phyloP scores from a whole-genome alignment of 75 land plant species.

The Picea sitchensis region DNA sequence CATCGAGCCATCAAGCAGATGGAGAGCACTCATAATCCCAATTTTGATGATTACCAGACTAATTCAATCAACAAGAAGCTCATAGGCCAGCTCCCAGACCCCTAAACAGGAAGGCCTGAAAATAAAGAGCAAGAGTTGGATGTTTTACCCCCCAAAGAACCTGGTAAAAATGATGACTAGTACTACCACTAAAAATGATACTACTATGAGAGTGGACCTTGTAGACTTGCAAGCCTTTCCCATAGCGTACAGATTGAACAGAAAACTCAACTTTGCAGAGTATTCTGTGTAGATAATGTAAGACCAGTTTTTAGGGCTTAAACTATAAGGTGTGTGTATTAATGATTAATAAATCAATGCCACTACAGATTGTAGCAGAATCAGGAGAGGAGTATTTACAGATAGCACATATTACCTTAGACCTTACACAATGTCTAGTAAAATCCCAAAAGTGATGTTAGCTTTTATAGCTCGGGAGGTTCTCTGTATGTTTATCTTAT shows the following conservation, averaged over 20 bases:
- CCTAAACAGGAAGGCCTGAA: background rate
- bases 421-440: no score
- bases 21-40: background rate
- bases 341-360: no score
- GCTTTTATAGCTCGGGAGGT: no score
- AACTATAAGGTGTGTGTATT: no score
- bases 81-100: background rate
- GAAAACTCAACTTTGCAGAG: background rate
- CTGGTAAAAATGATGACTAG: background rate
- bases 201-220: background rate
- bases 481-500: no score
- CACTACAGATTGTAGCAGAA: no score
- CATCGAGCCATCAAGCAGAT: background rate
- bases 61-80: background rate
- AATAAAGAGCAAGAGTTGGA: background rate
- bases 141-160: background rate
- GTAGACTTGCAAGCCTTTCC: background rate
- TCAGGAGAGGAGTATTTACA: no score
- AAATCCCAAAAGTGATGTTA: no score
- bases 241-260: background rate
- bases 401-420: no score
- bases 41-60: background rate
- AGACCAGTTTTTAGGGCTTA: no score
- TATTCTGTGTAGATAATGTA: no score
- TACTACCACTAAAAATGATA: background rate